Base-by-base conservation (phyloP, 2,329 filamentous ascomycete genomes). In the Aspergillus hortae region DNA sequence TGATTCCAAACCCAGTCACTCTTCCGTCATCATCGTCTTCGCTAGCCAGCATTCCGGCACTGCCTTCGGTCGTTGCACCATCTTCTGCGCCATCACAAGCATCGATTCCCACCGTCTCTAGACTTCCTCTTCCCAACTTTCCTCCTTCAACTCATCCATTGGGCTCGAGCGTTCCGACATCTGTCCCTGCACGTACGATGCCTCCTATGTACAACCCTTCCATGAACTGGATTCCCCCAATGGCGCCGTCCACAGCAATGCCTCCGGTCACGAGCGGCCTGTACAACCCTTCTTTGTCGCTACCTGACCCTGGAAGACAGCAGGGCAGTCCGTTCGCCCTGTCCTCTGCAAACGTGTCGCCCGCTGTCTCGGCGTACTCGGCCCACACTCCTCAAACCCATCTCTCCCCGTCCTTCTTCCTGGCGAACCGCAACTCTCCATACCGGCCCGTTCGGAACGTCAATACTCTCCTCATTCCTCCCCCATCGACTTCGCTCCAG, bases 401-500 rank as follows among this genome's bases (percentile, higher is more conserved):
- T 30, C 82, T 94, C 57, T 97, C 94, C 30, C 92, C 92, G 1
- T 92, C 89, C 10, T 84, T 90, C 64, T 95, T 95, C 71, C 78
- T 96, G 35, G 88, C 89, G 64, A 90, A 96, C 67, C 84, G 94
- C 51, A 86, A 89, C 57, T 97, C 92, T 50, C 94, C 94, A 3
- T 97, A 97, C 72, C 89, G 90, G 57, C 92, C 92, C 1, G 87
- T 96, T 36, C 88, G 92, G 48, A 83, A 90, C 55, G 90, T 96
- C 53, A 91, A 94, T 61, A 95, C 90, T 0, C 81, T 97, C n/a
- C 79, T 96, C 27, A 90, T 94, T 53, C 92, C 92, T 30, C 90
- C 91, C 6, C 89, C 91, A 0, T 88, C 89, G 21, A 80, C 85
- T 7, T 90, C 90, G 6, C 81, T 95, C 56, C 87, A 92, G 57